Base-by-base conservation (phyloP, 352 stramenopile genomes). In the Detonula confervacea region DNA sequence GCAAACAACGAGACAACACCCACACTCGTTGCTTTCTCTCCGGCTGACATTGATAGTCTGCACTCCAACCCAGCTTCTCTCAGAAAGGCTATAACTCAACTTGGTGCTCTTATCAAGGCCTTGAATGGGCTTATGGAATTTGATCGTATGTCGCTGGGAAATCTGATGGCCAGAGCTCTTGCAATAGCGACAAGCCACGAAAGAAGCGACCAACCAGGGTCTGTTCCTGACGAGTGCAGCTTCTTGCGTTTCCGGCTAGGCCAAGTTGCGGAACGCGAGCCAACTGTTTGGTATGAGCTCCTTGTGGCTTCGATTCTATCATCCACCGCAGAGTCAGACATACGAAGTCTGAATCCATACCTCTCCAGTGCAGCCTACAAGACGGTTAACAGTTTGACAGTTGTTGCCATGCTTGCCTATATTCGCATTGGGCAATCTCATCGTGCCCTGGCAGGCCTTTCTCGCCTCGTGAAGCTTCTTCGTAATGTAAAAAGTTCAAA, bases 271-370 rank as follows among this genome's bases (percentile, higher is more conserved):
- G 90, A 95, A 81, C 62, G 85, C 49, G 92, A 96, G 72, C 90
- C 92, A 33, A 87, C 81, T 33, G 79, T 91, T 18, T 95, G 88
- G 91, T 95, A 95, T 77, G 89, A 94, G 49, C 73, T 94, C 12
- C 80, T 96, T 30, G 91, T 96, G 8, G 90, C 89, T 20, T 92
- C 87, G 7, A 95, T 95, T 70, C 78, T 95, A 8, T 94, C 85
- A 0, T 90, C 87, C 12, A 89, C 80, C 9, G 83, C 88, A 35
- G 90, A 95, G 54, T 82, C 88, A 71, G 91, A 97, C 55, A 92
- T 96, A 52, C 72, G 90, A 30, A 93, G 84, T 47, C 80, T 95
- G 14, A 97, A 97, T 62, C 94, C 94, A 14, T 95, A 95, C 69
- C 90, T 96, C 54, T 93, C 83, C 14, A 70, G 66, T 42, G 60